Percentiles rank a stretch among this genome's conserved stretches.
Conservation (phyloP, 192 early-diverging fungal species). For the Linnemannia exigua region DNA sequence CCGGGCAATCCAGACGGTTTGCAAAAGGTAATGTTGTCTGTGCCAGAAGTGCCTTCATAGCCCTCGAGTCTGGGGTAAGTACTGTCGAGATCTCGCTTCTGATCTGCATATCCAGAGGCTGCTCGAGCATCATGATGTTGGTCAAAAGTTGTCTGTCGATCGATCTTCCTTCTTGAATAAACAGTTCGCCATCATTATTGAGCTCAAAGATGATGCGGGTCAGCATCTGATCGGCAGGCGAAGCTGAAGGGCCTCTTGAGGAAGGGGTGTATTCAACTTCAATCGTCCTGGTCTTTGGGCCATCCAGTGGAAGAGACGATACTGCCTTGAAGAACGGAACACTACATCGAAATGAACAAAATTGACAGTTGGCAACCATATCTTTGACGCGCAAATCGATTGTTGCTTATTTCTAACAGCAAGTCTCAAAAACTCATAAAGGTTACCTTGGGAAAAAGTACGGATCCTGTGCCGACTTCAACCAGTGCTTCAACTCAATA, state of each 20-base stretch:
- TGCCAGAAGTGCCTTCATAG: slow-evolving; percentile 4
- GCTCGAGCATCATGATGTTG: slow-evolving; percentile 52
- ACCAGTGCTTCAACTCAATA: slow-evolving; percentile 28
- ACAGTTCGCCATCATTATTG: slow-evolving; percentile 30
- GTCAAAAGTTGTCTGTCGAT: slow-evolving; percentile 8
- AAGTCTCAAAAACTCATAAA: not conserved
- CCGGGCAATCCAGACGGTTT: slow-evolving; percentile 24
- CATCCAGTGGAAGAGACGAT: slow-evolving; percentile 18
- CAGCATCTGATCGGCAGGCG: not conserved
- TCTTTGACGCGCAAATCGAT: not conserved
- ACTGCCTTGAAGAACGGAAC: slow-evolving; percentile 46
- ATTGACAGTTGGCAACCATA: not conserved
- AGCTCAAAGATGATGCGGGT: slow-evolving; percentile 27
- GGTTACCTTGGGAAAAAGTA: slow-evolving; percentile 36
- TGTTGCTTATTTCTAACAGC: not conserved
- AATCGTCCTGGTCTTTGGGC: slow-evolving; percentile 28
- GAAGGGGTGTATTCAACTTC: slow-evolving; percentile 43
- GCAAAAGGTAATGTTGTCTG: slow-evolving; percentile 14
- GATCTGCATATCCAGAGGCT: slow-evolving; percentile 49
- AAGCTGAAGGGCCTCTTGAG: not conserved
- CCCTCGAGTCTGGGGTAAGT: not conserved
- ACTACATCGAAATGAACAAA: slow-evolving; percentile 8
- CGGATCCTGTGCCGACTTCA: slow-evolving; percentile 19
- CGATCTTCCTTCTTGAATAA: slow-evolving; percentile 1
- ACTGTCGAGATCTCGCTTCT: slow-evolving; percentile 31